Evolutionary conservation across 768 basidiomycete species (phyloP).

Genomic region (Tricholoma matsutake): DNA sequence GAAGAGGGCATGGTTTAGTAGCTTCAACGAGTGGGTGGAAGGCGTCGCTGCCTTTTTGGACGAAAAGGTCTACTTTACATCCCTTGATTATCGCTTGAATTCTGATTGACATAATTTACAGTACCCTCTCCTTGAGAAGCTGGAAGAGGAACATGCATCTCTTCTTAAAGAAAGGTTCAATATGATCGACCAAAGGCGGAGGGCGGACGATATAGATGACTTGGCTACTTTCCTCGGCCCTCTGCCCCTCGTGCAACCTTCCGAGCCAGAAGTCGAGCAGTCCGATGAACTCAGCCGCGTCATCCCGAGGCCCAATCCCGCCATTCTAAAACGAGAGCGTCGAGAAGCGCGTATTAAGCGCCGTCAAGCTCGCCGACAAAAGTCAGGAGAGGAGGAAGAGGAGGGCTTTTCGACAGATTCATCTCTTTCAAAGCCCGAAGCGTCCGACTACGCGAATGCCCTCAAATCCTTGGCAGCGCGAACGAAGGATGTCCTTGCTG

Average conservation of each 20-base stretch:
- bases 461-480: slow-evolving; percentile 49
- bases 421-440: slow-evolving; percentile 62
- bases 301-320: slow-evolving; percentile 44
- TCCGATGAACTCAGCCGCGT: slow-evolving; percentile 62
- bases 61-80: slow-evolving; percentile 56
- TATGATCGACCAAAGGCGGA: slow-evolving; percentile 65
- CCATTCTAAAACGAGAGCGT: slow-evolving; percentile 49
- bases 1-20: slow-evolving; percentile 79
- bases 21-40: slow-evolving; percentile 80
- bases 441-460: slow-evolving; percentile 66
- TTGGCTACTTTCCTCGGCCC: slow-evolving; percentile 65
- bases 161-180: slow-evolving; percentile 71
- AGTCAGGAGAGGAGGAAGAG: slow-evolving; percentile 41
- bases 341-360: slow-evolving; percentile 57
- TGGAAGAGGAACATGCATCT: slow-evolving; percentile 73
- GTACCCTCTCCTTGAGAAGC: slow-evolving; percentile 75
- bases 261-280: slow-evolving; percentile 35
- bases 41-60: slow-evolving; percentile 82
- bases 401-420: slow-evolving; percentile 91
- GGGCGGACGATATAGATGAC: slow-evolving; percentile 80
- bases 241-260: slow-evolving; percentile 30
- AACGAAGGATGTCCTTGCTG: slow-evolving; percentile 61
- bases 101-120: slow-evolving; percentile 26
- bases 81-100: neutral
- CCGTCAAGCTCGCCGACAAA: slow-evolving; percentile 40